phyloP scores from a whole-genome alignment of 225 moss, liverwort and hornwort species.

The Antitrichia curtipendula region DNA sequence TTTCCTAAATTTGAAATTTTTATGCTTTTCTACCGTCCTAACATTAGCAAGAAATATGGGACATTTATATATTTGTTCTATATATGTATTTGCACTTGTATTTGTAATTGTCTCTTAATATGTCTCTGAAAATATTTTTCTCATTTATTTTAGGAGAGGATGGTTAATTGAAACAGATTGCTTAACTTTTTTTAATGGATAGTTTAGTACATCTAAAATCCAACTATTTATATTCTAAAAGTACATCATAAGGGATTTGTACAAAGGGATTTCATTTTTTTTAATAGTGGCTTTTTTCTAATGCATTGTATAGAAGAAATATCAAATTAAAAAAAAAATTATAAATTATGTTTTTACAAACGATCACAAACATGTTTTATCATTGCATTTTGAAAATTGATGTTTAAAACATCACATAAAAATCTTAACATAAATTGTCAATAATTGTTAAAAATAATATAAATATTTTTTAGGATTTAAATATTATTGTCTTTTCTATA shows the following conservation, averaged over 20 bases:
- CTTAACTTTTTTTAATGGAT: accelerated
- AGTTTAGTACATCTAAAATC: neutral
- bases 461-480: neutral
- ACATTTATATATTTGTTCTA: accelerated
- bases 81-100: neutral
- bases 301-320: neutral
- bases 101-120: accelerated
- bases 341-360: no score
- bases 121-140: neutral
- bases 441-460: neutral
- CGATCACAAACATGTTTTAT: neutral
- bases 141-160: accelerated
- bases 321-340: neutral
- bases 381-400: neutral
- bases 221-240: neutral
- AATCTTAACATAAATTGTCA: neutral
- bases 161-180: no score
- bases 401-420: no score
- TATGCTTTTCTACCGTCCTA: neutral
- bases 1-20: accelerated
- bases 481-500: no score
- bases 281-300: accelerated
- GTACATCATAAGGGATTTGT: neutral
- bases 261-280: no score
- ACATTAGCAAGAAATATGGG: neutral